A percentile compares a stretch with the other conserved stretches of the same genome.
phyloP scores from a whole-genome alignment of 2,329 filamentous ascomycete species.

The Metarhizium sp. region DNA sequence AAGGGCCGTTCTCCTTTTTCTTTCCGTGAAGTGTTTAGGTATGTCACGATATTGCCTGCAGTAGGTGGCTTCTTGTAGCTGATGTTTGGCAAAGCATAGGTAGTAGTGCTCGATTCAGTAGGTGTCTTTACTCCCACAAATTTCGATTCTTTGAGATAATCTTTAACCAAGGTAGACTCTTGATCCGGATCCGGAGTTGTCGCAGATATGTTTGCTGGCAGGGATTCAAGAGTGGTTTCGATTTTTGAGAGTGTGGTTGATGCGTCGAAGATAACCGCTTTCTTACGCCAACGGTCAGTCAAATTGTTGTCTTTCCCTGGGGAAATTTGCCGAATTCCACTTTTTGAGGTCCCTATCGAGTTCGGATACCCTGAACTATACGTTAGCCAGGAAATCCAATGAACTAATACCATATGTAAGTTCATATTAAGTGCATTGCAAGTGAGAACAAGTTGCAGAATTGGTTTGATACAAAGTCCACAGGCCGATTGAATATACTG shows the following conservation, averaged over 20 bases:
- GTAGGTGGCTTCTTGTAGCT: neutral
- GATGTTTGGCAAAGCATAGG: neutral
- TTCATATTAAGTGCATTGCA: conserved; percentile 5
- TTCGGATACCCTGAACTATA: conserved; percentile 4
- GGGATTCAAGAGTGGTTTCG: neutral
- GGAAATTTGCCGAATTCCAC: neutral
- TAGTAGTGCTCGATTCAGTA: neutral
- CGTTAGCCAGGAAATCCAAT: conserved; percentile 10
- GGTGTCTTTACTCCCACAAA: neutral
- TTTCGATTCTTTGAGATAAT: neutral
- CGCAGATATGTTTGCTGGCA: neutral
- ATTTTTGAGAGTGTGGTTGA: neutral
- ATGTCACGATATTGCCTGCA: neutral
- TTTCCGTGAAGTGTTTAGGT: neutral
- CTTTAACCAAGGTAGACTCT: neutral
- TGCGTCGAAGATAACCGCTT: neutral
- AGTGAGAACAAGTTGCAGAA: neutral
- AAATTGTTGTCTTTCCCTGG: neutral
- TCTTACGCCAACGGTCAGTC: neutral
- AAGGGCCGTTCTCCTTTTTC: neutral
- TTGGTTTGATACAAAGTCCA: neutral
- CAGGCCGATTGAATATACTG: too few relatives aligned
- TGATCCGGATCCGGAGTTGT: neutral
- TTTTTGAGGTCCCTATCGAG: neutral
- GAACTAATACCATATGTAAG: neutral